phyloP scores from a whole-genome alignment of 306 rosid genomes.

The Dalbergia cochinchinensis region DNA sequence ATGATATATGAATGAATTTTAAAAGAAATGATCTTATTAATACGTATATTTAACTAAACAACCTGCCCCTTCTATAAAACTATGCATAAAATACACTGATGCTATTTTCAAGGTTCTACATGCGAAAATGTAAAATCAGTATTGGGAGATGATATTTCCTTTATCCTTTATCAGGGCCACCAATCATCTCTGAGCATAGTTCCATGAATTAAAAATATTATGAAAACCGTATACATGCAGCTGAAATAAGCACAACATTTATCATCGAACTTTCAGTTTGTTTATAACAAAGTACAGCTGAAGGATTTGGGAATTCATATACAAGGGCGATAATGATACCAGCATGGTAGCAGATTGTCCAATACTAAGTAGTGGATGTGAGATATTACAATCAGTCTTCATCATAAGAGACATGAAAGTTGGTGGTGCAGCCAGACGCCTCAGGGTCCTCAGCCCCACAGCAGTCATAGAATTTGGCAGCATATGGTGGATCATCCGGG shows the following conservation, averaged over 20 bases:
- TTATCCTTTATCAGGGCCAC: background rate
- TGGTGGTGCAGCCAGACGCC: conserved; percentile 84
- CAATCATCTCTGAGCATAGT: background rate
- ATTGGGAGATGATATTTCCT: background rate
- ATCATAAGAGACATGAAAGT: conserved; percentile 81
- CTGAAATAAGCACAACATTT: background rate
- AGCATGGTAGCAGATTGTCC: conserved; percentile 4
- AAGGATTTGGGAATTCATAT: conserved; percentile 38
- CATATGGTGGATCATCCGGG: conserved; percentile 79
- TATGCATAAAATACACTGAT: background rate
- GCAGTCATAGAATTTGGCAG: conserved; percentile 92
- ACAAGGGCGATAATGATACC: conserved; percentile 28
- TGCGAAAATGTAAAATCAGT: background rate
- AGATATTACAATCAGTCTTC: conserved; percentile 58
- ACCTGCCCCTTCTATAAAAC: background rate
- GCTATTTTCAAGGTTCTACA: background rate
- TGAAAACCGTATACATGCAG: conserved; percentile 15
- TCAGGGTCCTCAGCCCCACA: conserved; percentile 92
- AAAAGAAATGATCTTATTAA: background rate
- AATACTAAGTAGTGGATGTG: conserved; percentile 17
- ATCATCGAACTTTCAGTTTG: conserved; percentile 25
- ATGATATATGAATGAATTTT: background rate
- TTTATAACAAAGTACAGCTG: conserved; percentile 18
- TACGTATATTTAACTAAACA: background rate
- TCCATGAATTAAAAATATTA: background rate